These are phyloP conservation scores for Fusarium abutilonis DNA, from an alignment of 2,329 filamentous ascomycete genomes.

Conservation along the genomic window DNA sequence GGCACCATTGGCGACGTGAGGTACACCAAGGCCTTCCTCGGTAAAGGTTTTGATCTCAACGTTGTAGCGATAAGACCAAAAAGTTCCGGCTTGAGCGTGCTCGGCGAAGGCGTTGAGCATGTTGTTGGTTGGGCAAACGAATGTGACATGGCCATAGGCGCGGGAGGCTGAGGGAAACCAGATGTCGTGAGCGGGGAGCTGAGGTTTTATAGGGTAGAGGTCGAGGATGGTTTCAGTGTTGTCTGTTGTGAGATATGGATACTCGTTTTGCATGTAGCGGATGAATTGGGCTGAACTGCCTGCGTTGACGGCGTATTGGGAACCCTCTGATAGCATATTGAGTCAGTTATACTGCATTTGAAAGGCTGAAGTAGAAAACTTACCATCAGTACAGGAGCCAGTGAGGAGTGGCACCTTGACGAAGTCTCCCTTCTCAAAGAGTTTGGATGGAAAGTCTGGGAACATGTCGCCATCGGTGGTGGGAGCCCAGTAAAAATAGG, in stretches of 20 bases:
- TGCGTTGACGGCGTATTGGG: slow-evolving; percentile 56
- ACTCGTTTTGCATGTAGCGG: slow-evolving; percentile 59
- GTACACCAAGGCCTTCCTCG: slow-evolving; percentile 56
- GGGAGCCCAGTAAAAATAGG: slow-evolving; percentile 63
- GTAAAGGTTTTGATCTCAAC: slow-evolving; percentile 53
- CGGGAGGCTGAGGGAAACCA: slow-evolving; percentile 57
- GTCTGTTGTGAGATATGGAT: slow-evolving; percentile 53
- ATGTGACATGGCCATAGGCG: slow-evolving; percentile 59
- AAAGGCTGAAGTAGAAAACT: slow-evolving; percentile 18
- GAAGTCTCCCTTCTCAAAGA: slow-evolving; percentile 55
- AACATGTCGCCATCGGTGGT: slow-evolving; percentile 60
- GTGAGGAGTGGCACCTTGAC: slow-evolving; percentile 57
- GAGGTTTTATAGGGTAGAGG: slow-evolving; percentile 52
- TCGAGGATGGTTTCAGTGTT: slow-evolving; percentile 51
- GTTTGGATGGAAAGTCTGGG: slow-evolving; percentile 53
- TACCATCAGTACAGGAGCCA: slow-evolving; percentile 57
- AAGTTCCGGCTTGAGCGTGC: slow-evolving; percentile 27
- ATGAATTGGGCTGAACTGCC: slow-evolving; percentile 48
- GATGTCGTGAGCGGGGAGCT: slow-evolving; percentile 51
- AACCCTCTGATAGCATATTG: slow-evolving; percentile 53
- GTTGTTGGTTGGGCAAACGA: slow-evolving; percentile 56
- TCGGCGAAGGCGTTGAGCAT: slow-evolving; percentile 51
- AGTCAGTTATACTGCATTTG: slow-evolving; percentile 12
- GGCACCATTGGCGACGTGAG: slow-evolving; percentile 58
- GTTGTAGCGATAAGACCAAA: slow-evolving; percentile 62